A percentile compares a stretch with the other conserved stretches of the same genome.
Evolutionary conservation across 305 asterid species (phyloP).

Genomic region (Fraxinus sp.): DNA sequence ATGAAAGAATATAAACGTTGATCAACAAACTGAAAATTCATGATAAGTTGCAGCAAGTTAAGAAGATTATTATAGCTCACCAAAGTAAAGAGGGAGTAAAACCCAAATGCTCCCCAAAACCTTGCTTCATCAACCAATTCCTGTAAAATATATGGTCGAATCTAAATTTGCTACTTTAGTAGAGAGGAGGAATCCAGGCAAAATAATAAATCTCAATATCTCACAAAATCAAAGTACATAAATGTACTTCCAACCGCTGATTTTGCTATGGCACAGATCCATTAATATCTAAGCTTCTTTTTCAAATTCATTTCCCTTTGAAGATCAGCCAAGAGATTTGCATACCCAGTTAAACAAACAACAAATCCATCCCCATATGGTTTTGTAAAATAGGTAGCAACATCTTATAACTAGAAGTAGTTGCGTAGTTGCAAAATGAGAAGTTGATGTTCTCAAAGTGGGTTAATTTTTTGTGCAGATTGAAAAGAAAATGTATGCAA

Average conservation of each 20-base stretch:
- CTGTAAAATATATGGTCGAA: constrained; percentile 40
- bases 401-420: constrained; percentile 21
- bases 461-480: not conserved
- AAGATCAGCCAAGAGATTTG: not conserved
- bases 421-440: constrained; percentile 21
- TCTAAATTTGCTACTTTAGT: constrained; percentile 18
- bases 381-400: constrained; percentile 5
- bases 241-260: constrained; percentile 11
- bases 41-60: constrained; percentile 16
- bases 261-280: constrained; percentile 12
- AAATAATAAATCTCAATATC: not conserved
- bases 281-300: constrained; percentile 1
- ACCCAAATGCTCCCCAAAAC: constrained; percentile 99
- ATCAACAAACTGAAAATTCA: constrained; percentile 20
- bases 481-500: not conserved
- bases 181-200: not conserved
- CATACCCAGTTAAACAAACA: constrained; percentile 1
- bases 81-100: constrained; percentile 75
- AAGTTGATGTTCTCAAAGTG: not conserved
- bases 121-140: constrained; percentile 79
- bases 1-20: not conserved
- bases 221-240: not conserved
- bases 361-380: not conserved
- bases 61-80: constrained; percentile 41
- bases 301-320: constrained; percentile 5